phyloP scores from a whole-genome alignment of 208 protist species.

The Zelonia costaricensis region DNA sequence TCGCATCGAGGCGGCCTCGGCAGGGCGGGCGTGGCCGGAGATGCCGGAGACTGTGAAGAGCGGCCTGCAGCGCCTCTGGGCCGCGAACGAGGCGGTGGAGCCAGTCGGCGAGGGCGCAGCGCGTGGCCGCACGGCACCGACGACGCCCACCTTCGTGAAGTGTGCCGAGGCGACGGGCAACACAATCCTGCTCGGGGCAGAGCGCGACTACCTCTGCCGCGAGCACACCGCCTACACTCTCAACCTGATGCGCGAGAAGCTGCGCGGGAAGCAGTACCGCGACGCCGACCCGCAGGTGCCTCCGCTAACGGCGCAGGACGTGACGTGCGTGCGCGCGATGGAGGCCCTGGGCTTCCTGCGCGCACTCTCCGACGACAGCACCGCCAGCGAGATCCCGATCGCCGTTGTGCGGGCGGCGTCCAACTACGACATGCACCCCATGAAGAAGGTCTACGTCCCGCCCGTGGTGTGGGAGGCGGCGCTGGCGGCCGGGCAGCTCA shows the following conservation, averaged over 20 bases:
- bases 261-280: background rate
- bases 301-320: conserved; percentile 33
- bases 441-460: conserved; percentile 40
- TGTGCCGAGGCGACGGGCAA: conserved; percentile 62
- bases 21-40: conserved; percentile 32
- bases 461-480: conserved; percentile 23
- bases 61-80: conserved; percentile 41
- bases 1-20: conserved; percentile 41
- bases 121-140: conserved; percentile 2
- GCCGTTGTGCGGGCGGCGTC: conserved; percentile 55
- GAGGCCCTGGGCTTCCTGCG: conserved; percentile 54
- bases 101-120: conserved; percentile 1
- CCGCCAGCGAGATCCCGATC: conserved; percentile 30
- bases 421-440: conserved; percentile 62
- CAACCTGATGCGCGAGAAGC: conserved; percentile 10
- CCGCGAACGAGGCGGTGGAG: conserved; percentile 46
- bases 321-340: conserved; percentile 68
- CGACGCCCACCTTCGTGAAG: conserved; percentile 34
- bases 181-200: conserved; percentile 45
- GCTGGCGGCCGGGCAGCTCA: conserved; percentile 9
- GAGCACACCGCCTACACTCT: conserved; percentile 50
- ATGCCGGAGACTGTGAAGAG: conserved; percentile 29
- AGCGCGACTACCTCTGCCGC: conserved; percentile 62
- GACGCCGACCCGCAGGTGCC: conserved; percentile 2
- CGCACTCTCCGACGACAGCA: conserved; percentile 8